Evolutionary conservation across 2,329 filamentous ascomycete species (phyloP).

Genomic region (Aaosphaeria pasadenensis): DNA sequence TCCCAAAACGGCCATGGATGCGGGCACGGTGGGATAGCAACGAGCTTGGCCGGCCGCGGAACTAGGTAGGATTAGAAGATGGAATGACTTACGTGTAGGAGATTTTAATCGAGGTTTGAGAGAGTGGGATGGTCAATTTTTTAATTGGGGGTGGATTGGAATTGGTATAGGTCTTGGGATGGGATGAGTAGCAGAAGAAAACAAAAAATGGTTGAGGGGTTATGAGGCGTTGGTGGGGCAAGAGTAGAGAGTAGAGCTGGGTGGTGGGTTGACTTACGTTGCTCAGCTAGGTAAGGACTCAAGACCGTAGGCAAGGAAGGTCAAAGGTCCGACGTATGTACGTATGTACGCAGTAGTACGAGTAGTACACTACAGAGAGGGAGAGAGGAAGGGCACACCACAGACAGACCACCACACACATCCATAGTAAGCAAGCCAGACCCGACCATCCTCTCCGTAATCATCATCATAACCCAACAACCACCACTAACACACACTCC

Average conservation of each 20-base stretch:
- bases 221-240: conserved; percentile 8
- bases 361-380: no score
- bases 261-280: no score
- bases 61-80: conserved; percentile 17
- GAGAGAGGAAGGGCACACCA: no score
- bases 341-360: no score
- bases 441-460: no score
- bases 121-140: conserved; percentile 10
- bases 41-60: conserved; percentile 34
- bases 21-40: conserved; percentile 12
- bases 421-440: no score
- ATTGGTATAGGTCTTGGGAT: conserved; percentile 15
- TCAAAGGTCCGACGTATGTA: no score
- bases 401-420: no score
- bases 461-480: no score
- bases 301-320: no score
- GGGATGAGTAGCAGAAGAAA: conserved; percentile 7
- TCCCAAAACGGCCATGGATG: conserved; percentile 14
- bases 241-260: conserved; percentile 1
- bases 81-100: conserved; percentile 32
- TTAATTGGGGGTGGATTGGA: conserved; percentile 6
- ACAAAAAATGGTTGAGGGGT: conserved; percentile 15
- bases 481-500: no score
- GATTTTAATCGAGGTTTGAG: conserved; percentile 11
- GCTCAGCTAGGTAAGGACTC: no score